Conservation (phyloP, 352 stramenopile species). For the Phytopythium cucurbitacearum region DNA sequence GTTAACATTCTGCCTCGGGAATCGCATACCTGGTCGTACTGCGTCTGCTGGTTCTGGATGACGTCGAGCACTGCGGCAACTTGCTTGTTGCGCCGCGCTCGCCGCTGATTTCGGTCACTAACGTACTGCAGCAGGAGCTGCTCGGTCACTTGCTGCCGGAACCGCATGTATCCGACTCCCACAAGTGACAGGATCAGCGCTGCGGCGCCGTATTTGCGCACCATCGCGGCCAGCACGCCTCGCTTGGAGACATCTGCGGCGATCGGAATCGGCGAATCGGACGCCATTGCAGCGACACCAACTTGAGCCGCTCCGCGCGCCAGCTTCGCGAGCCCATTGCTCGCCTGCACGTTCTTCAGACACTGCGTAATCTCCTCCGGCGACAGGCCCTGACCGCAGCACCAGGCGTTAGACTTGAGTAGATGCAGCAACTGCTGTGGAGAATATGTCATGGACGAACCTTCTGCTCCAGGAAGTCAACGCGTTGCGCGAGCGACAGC, state of each 20-base stretch:
- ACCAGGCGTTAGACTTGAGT: background rate
- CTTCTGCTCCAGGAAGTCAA: conserved; percentile 76
- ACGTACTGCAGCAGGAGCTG: conserved; percentile 23
- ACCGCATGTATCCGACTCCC: conserved; percentile 27
- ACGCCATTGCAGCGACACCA: background rate
- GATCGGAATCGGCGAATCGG: background rate
- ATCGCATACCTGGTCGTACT: conserved; percentile 26
- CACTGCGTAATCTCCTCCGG: conserved; percentile 61
- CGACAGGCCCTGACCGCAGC: conserved; percentile 29
- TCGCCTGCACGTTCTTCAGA: conserved; percentile 47
- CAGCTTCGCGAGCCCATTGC: conserved; percentile 51
- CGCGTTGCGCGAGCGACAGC: conserved; percentile 61
- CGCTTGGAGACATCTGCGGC: conserved; percentile 10
- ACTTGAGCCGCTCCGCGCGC: conserved; percentile 5
- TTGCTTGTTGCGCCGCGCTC: conserved; percentile 11
- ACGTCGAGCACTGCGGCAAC: conserved; percentile 27
- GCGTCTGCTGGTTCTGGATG: conserved; percentile 34
- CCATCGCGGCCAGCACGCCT: conserved; percentile 14
- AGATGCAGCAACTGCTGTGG: no score
- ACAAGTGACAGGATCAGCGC: conserved; percentile 27
- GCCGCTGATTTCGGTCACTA: conserved; percentile 13
- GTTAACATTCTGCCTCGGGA: background rate
- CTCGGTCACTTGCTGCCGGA: conserved; percentile 17
- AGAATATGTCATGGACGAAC: conserved; percentile 4
- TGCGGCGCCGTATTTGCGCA: conserved; percentile 30